These are phyloP conservation scores for Pleurotus tuber-regium DNA, from an alignment of 768 basidiomycete species.

Conservation along the genomic window DNA sequence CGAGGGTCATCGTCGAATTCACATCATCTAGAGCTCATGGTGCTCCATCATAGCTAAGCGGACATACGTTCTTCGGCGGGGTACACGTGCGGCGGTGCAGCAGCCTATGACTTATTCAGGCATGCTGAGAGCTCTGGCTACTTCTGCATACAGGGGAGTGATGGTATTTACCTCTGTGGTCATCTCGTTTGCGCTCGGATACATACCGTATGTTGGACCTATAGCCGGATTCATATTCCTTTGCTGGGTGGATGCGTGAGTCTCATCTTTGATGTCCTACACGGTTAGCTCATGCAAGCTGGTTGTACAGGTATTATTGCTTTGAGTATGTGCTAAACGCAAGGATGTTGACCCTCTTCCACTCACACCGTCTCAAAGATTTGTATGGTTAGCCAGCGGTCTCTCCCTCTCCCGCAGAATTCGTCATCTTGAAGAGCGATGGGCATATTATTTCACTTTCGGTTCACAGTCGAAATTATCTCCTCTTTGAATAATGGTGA, in stretches of 20 bases:
- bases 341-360: constrained; percentile 2
- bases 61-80: constrained; percentile 69
- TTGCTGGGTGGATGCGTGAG: constrained; percentile 87
- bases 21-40: constrained; percentile 62
- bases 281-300: neutral
- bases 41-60: constrained; percentile 74
- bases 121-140: constrained; percentile 71
- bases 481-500: neutral
- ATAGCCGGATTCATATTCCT: constrained; percentile 65
- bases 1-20: neutral
- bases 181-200: constrained; percentile 61
- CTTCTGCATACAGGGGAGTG: constrained; percentile 77
- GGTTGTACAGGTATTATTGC: constrained; percentile 71
- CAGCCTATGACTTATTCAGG: constrained; percentile 63
- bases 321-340: constrained; percentile 62
- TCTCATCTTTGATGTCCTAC: constrained; percentile 18
- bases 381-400: constrained; percentile 76
- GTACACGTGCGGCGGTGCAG: constrained; percentile 50
- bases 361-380: constrained; percentile 41
- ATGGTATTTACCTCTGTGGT: constrained; percentile 79
- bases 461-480: constrained; percentile 35
- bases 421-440: constrained; percentile 79
- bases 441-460: constrained; percentile 87
- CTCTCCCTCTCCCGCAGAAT: constrained; percentile 66
- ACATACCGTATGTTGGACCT: constrained; percentile 65